Evolutionary conservation across 805 yeast species (phyloP).

Genomic region (Starmerella khaoyaiensis): DNA sequence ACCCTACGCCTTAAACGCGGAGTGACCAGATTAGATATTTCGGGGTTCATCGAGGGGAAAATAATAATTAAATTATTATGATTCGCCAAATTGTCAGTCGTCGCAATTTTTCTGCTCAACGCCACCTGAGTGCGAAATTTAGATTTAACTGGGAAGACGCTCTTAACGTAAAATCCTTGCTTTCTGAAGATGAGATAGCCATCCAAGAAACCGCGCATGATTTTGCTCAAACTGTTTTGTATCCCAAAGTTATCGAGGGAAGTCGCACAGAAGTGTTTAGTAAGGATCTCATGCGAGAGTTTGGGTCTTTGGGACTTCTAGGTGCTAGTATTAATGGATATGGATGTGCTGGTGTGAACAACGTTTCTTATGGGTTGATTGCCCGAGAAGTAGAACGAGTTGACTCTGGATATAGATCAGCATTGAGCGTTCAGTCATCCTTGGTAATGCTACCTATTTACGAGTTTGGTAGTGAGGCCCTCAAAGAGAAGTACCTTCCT

Average conservation of each 20-base stretch:
- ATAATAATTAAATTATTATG: not conserved
- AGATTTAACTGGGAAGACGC: slow-evolving; percentile 32
- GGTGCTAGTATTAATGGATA: slow-evolving; percentile 34
- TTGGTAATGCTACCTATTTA: slow-evolving; percentile 34
- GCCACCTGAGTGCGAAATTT: not conserved
- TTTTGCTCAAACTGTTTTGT: slow-evolving; percentile 29
- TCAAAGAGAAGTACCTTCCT: slow-evolving; percentile 32
- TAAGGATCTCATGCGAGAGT: slow-evolving; percentile 28
- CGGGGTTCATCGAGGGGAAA: not conserved
- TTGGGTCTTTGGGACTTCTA: slow-evolving; percentile 33
- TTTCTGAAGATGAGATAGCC: slow-evolving; percentile 32
- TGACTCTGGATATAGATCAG: slow-evolving; percentile 35
- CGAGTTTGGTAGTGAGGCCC: slow-evolving; percentile 32
- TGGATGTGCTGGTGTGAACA: slow-evolving; percentile 34
- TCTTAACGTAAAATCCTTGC: slow-evolving; percentile 25
- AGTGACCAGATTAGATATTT: not conserved
- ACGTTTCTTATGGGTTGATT: slow-evolving; percentile 33
- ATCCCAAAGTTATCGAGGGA: slow-evolving; percentile 32
- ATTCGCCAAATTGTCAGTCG: no score
- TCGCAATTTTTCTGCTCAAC: slow-evolving; percentile 3
- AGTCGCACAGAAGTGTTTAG: slow-evolving; percentile 31
- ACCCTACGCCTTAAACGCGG: no score
- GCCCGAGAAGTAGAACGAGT: slow-evolving; percentile 36
- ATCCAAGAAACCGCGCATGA: slow-evolving; percentile 30
- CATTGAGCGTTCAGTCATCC: slow-evolving; percentile 36